Percentiles rank a stretch among this genome's conserved stretches.
Evolutionary conservation across 139 green algal genomes (phyloP).

Genomic region (Micractinium conductrix): DNA sequence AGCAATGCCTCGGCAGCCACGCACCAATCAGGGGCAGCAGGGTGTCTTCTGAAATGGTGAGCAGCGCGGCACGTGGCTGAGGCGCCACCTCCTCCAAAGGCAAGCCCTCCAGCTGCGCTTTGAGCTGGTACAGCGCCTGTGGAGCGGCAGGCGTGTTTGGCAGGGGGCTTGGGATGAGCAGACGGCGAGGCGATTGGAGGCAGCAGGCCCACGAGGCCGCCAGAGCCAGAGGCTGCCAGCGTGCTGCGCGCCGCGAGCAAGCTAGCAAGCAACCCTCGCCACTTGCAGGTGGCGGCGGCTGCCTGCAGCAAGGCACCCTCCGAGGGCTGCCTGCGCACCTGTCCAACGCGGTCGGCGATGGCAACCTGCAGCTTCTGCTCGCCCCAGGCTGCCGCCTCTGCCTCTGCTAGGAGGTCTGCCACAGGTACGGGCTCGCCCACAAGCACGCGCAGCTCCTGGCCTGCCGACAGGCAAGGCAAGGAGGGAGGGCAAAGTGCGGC

Average conservation of each 20-base stretch:
- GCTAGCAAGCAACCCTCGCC: no score
- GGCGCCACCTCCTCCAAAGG: constrained; percentile 38
- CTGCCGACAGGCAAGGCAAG: background rate
- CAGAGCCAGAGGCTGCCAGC: no score
- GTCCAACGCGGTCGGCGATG: constrained; percentile 53
- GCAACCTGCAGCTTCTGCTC: constrained; percentile 60
- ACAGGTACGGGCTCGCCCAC: constrained; percentile 79
- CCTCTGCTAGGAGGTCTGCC: constrained; percentile 47
- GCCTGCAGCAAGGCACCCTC: no score
- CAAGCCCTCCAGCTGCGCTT: constrained; percentile 49
- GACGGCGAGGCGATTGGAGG: background rate
- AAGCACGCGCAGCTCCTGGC: constrained; percentile 68
- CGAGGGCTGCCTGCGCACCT: constrained; percentile 8
- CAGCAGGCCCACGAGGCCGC: no score
- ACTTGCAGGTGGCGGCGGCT: no score
- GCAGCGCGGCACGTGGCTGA: background rate
- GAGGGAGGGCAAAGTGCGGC: background rate
- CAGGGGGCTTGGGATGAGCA: background rate
- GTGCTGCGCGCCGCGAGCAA: no score
- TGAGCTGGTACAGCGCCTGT: constrained; percentile 39
- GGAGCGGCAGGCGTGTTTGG: background rate
- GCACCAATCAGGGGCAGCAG: constrained; percentile 44
- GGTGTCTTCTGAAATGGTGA: constrained; percentile 24
- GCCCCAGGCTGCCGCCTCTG: constrained; percentile 49
- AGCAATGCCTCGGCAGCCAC: no score